Base-by-base conservation (phyloP, 805 yeast species). In the Nakazawaea siamensis region DNA sequence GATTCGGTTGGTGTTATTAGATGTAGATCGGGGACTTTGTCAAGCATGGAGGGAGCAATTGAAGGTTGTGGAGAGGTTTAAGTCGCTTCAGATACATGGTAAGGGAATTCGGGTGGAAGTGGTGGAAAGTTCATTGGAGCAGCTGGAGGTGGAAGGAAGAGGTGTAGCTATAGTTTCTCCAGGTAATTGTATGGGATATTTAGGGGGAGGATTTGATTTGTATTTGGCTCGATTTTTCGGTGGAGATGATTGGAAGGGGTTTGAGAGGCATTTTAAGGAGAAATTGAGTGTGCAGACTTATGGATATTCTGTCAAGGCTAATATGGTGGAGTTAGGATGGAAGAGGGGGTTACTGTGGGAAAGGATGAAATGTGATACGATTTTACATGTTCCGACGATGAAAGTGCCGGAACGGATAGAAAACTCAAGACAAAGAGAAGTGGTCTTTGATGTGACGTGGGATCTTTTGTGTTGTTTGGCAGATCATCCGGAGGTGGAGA, bases 131-230 rank as follows among this genome's bases (percentile, higher is more conserved):
- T 6, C 8, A 11, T 24, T 27, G 29, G 29, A 14, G 12, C 6
- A 16, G 6, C 18, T 27, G 19, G 29, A 15, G 19, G 7, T 27
- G 8, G 18, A 6, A 6, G 29, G 8, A 15, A 27, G 7, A 16
- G 18, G 6, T 16, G 29, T 10, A 41, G 62, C 47, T 2, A 54
- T 70, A 13, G 60, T 70, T 2, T 68, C 75, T 2, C 76, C 76
- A 2, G 76, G 76, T 1, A 70, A 70, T 39, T 63, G 72, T 2
- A 54, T 62, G 34, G 76, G 75, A 4, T 62, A 55, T 32, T 51
- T 70, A 43, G 70, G 69, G 3, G 77, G 76, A 2, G 76, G 76
- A 1, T 66, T 70, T 45, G 76, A 70, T 45, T 44, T 39, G 29
- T 55, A 55, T 1, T 38, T 63, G n/a, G 60, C 62, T 2, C 39